Conservation (phyloP, 2,329 filamentous ascomycete genomes). For the Septoria petroselini region DNA sequence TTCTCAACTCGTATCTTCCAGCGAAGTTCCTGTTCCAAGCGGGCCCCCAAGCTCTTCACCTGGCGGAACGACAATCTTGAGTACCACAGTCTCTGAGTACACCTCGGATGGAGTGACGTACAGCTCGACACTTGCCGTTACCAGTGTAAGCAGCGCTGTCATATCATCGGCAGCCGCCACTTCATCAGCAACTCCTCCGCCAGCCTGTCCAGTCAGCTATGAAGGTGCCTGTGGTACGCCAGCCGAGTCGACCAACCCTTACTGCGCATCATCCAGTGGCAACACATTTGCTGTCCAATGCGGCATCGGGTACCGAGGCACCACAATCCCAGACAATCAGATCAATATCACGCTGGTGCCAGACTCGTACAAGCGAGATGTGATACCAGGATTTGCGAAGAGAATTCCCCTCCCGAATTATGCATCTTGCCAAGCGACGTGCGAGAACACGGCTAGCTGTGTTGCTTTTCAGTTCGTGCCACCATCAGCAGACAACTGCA, state of each 20-base stretch:
- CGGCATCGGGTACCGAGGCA: slow-evolving; percentile 12
- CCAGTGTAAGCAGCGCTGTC: not conserved
- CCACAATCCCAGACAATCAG: slow-evolving; percentile 12
- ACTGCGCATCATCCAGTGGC: slow-evolving; percentile 10
- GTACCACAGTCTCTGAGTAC: not conserved
- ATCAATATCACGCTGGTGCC: not conserved
- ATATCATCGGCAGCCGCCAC: not conserved
- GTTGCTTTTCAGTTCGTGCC: slow-evolving; percentile 33
- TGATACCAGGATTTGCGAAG: slow-evolving; percentile 6
- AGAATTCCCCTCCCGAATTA: slow-evolving; percentile 19
- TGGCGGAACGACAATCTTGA: not conserved
- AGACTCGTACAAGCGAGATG: slow-evolving; percentile 7
- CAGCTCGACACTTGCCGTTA: slow-evolving; percentile 1
- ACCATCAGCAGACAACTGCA: slow-evolving; percentile 28
- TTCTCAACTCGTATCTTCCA: not conserved
- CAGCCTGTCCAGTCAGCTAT: slow-evolving; percentile 9
- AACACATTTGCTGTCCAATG: slow-evolving; percentile 11
- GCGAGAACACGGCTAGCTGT: slow-evolving; percentile 30
- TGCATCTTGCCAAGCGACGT: slow-evolving; percentile 24
- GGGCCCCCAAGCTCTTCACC: not conserved
- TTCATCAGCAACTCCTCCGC: not conserved
- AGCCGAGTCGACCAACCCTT: not conserved
- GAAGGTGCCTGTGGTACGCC: slow-evolving; percentile 5
- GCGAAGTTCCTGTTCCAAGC: not conserved
- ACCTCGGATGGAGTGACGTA: slow-evolving; percentile 1